Evolutionary conservation across 306 rosid genomes (phyloP), one percentile per base, ranked within the genome.

Genomic region (Benincasa hispida): DNA sequence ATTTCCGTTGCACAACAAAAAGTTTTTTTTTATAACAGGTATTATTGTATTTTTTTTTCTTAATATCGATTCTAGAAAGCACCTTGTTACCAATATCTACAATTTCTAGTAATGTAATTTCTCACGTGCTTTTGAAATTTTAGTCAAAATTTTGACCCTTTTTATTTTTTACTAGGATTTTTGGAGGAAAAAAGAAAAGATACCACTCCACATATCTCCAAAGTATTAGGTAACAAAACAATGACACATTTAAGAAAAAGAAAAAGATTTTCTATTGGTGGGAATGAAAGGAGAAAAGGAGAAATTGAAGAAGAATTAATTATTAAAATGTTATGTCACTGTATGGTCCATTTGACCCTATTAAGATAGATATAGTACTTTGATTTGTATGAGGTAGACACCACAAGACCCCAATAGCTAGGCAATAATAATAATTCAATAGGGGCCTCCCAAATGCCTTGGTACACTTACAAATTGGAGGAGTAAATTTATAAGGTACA

Each of bases 321-420:
- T 45, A 45, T 69, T 69, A 25, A 45, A 69, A 69, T 69, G 75
- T 45, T 13, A 45, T 69, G 75, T 69, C 56, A 45, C 25, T 45
- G 39, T 47, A 69, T 69, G 75, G 75, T 69, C 75, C 75, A 68
- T 68, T 42, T 68, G 37, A 35, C 47, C 56, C 75, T 27, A 45
- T 45, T 45, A 25, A 13, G 22, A 69, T 27, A 45, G 57, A 24
- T 69, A 67, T 45, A 25, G 22, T 69, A 69, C 74, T 41, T 68
- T 25, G 24, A 69, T 68, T 68, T 69, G 75, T 45, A 69, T 39
- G 57, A 45, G 22, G 22, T 69, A 13, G 75, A 69, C 75, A 69
- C 56, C 35, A 2, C 34, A 45, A 25, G 75, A 24, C 22, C 56
- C 56, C 57, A 69, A 69, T 69, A 6, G 14, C 69, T 8, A 8